These are phyloP conservation scores for Lentinus tigrinus DNA, from an alignment of 768 basidiomycete species.

Conservation along the genomic window DNA sequence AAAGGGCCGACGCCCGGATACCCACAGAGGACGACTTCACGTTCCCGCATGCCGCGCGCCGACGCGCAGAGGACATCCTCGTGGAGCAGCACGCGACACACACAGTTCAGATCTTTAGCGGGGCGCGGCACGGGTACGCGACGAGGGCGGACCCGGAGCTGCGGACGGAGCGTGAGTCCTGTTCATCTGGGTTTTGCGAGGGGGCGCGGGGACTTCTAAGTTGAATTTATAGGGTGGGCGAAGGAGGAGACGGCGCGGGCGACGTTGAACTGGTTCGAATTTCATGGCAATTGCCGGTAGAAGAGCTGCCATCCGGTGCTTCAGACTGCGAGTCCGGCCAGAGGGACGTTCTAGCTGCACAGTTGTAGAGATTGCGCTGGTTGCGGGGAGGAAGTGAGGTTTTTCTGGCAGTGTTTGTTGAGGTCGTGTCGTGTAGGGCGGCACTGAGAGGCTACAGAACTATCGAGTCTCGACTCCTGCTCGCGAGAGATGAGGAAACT, in stretches of 20 bases:
- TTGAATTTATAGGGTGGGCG: constrained; percentile 15
- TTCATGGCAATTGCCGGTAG: not conserved
- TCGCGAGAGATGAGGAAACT: no score
- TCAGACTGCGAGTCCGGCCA: no score
- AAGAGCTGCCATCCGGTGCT: no score
- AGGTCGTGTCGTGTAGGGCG: no score
- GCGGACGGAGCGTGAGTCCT: constrained; percentile 15
- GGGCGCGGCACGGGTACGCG: constrained; percentile 38
- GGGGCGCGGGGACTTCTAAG: constrained; percentile 13
- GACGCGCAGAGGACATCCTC: constrained; percentile 56
- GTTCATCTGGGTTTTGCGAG: not conserved
- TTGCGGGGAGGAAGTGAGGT: no score
- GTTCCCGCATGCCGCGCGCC: constrained; percentile 51
- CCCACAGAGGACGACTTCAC: constrained; percentile 48
- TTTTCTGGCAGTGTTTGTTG: no score
- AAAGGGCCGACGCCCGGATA: not conserved
- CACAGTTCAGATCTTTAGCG: constrained; percentile 57
- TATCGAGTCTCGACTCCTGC: no score
- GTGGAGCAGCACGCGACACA: constrained; percentile 49
- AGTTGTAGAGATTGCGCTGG: no score
- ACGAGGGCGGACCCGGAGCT: constrained; percentile 29
- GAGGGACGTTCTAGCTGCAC: no score
- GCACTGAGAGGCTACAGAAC: no score
- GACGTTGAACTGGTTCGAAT: constrained; percentile 20
- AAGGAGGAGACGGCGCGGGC: constrained; percentile 23